Evolutionary conservation across 140 eudicot species (phyloP).

Genomic region (Artemisia princeps): DNA sequence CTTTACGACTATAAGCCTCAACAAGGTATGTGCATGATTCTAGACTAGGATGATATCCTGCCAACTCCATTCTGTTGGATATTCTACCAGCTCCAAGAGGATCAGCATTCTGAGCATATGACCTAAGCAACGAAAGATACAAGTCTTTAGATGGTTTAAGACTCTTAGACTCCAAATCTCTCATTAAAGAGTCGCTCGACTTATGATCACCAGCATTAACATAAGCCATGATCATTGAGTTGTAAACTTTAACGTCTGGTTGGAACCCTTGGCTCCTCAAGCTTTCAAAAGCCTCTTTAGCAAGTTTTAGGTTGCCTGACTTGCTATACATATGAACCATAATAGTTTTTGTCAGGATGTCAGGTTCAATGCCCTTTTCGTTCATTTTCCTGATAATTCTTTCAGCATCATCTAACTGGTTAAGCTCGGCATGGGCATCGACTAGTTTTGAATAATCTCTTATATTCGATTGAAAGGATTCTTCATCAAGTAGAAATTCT

Average conservation of each 20-base stretch:
- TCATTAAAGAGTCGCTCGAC: conserved; percentile 33
- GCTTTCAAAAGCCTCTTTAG: conserved; percentile 53
- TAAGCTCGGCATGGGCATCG: conserved; percentile 52
- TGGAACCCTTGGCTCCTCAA: conserved; percentile 50
- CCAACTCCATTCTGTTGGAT: conserved; percentile 41
- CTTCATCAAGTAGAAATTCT: conserved; percentile 61
- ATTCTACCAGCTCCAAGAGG: conserved; percentile 37
- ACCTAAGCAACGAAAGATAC: conserved; percentile 45
- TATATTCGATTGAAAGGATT: conserved; percentile 54
- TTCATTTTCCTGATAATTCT: conserved; percentile 69
- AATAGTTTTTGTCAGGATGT: conserved; percentile 38
- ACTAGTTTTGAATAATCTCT: conserved; percentile 67
- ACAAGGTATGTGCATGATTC: conserved; percentile 48
- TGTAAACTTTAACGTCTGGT: conserved; percentile 57
- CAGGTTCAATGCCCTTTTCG: conserved; percentile 58
- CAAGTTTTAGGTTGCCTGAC: conserved; percentile 49
- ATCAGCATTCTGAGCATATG: conserved; percentile 50
- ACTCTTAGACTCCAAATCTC: conserved; percentile 43
- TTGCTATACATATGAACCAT: conserved; percentile 70
- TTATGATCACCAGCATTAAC: conserved; percentile 44
- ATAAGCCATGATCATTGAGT: conserved; percentile 68
- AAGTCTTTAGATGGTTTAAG: conserved; percentile 49
- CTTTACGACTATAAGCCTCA: conserved; percentile 49
- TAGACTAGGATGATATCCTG: conserved; percentile 38
- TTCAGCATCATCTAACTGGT: conserved; percentile 50